Conservation (phyloP, 139 green algal genomes). For the Chlorokybus atmophyticus region DNA sequence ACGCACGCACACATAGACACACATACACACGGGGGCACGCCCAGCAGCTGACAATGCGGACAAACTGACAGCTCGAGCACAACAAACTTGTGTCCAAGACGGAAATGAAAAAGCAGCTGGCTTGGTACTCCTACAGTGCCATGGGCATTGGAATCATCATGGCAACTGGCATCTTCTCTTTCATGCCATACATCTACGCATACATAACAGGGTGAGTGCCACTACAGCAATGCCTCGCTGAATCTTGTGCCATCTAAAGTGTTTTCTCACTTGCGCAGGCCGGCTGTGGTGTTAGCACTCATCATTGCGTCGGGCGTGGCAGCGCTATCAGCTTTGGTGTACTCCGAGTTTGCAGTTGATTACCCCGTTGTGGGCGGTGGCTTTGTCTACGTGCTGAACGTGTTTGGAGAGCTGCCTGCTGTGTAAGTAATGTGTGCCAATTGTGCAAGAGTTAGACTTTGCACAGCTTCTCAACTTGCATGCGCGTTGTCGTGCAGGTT, state of each 20-base stretch:
- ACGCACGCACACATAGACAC: background rate
- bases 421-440: conserved; percentile 3
- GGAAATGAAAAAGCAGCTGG: conserved; percentile 10
- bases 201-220: conserved; percentile 12
- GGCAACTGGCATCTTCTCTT: conserved; percentile 16
- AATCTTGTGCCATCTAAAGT: background rate
- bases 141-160: conserved; percentile 9
- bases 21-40: background rate
- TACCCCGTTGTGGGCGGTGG: conserved; percentile 10
- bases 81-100: conserved; percentile 5
- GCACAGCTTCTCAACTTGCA: background rate
- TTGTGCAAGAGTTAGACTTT: background rate
- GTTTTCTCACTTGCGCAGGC: conserved; percentile 9
- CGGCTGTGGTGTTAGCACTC: conserved; percentile 6
- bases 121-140: conserved; percentile 3
- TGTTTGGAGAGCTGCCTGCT: conserved; percentile 12
- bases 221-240: background rate
- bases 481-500: conserved; percentile 7
- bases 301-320: conserved; percentile 3
- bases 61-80: background rate
- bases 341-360: conserved; percentile 18
- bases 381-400: conserved; percentile 16
- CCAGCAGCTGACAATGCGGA: background rate
- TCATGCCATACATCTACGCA: conserved; percentile 19
- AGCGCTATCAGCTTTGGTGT: conserved; percentile 8